Conservation (phyloP, 768 basidiomycete species). For the Austroboletus eburneus region DNA sequence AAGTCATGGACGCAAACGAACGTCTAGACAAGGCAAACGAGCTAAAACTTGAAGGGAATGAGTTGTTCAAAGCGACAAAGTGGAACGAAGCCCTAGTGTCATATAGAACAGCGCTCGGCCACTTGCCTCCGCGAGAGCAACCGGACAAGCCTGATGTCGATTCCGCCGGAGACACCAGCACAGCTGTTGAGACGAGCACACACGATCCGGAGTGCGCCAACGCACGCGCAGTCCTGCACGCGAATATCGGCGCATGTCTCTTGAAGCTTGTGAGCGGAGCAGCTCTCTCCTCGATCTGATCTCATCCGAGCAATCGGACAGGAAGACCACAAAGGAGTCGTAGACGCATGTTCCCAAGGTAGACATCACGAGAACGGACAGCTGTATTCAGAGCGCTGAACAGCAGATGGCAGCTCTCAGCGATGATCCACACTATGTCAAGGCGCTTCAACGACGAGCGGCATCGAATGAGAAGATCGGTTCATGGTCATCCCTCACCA, state of each 20-base stretch:
- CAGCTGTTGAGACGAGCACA: conserved; percentile 7
- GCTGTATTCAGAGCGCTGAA: not conserved
- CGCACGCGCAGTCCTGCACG: conserved; percentile 67
- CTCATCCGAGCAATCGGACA: conserved; percentile 26
- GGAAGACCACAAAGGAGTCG: conserved; percentile 77
- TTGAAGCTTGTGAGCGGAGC: conserved; percentile 61
- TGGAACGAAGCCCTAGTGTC: conserved; percentile 69
- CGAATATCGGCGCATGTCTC: conserved; percentile 87
- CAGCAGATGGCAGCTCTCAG: conserved; percentile 56
- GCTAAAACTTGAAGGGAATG: conserved; percentile 74
- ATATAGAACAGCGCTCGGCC: conserved; percentile 67
- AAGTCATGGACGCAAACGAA: conserved; percentile 31
- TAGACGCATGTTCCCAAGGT: conserved; percentile 80
- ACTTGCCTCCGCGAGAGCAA: conserved; percentile 50
- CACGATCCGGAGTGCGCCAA: conserved; percentile 49
- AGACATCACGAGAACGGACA: not conserved
- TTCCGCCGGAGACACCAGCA: conserved; percentile 13
- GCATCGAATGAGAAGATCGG: conserved; percentile 73
- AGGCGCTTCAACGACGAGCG: conserved; percentile 88
- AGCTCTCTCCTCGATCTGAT: not conserved
- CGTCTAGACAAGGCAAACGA: conserved; percentile 50
- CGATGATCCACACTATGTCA: conserved; percentile 82
- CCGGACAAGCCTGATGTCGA: conserved; percentile 18
- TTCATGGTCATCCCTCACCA: conserved; percentile 78
- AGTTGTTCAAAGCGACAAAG: conserved; percentile 55